Conservation (phyloP, 2,329 filamentous ascomycete genomes). For the Pseudodiploospora longispora region DNA sequence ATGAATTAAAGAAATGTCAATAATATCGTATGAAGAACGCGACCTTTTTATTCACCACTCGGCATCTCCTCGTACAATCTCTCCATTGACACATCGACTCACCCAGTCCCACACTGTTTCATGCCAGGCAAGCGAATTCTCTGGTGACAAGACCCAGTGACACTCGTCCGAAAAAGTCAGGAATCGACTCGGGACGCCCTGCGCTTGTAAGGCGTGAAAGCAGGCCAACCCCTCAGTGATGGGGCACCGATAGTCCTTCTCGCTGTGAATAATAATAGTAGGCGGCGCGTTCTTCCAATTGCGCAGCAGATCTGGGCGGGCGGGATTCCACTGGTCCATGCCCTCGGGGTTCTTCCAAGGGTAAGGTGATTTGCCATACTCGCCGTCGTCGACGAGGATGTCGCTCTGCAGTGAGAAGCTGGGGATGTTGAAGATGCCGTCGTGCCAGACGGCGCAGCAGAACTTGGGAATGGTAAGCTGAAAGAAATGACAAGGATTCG, state of each 20-base stretch:
- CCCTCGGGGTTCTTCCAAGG: conserved; percentile 38
- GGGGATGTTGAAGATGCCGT: conserved; percentile 32
- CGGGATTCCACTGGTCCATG: conserved; percentile 44
- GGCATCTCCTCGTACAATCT: conserved; percentile 13
- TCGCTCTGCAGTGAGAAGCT: conserved; percentile 20
- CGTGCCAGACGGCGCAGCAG: conserved; percentile 36
- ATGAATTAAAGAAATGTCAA: too few species aligned
- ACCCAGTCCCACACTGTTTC: conserved; percentile 60
- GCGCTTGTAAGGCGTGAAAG: conserved; percentile 64
- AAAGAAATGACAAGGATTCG: not conserved
- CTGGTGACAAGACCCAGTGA: conserved; percentile 60
- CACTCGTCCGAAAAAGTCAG: conserved; percentile 68
- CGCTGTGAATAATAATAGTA: conserved; percentile 64
- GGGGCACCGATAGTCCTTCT: conserved; percentile 54
- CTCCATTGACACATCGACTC: conserved; percentile 36
- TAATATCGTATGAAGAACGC: too few species aligned
- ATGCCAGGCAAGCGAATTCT: conserved; percentile 64
- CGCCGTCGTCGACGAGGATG: conserved; percentile 10
- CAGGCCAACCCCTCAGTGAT: conserved; percentile 51
- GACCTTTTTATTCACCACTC: conserved; percentile 6
- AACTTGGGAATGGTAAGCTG: conserved; percentile 10
- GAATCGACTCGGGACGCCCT: conserved; percentile 60
- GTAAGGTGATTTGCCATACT: conserved; percentile 35
- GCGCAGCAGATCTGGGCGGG: conserved; percentile 34
- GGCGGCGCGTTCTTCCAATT: conserved; percentile 57